Evolutionary conservation across 148 eudicot species (phyloP).

Genomic region (Cornus kousa): DNA sequence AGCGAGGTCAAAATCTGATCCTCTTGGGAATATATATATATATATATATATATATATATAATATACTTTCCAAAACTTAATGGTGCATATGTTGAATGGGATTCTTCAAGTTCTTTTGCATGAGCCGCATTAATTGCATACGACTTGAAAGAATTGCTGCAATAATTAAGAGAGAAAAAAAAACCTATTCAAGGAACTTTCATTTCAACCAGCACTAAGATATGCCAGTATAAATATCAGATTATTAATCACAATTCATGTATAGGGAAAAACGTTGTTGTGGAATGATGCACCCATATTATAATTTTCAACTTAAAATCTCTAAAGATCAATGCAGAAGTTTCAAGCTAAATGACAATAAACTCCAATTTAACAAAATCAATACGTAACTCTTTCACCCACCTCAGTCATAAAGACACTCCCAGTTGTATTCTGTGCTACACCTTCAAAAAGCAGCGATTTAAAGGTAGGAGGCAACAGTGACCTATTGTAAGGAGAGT

Average conservation of each 20-base stretch:
- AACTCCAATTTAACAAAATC: not conserved
- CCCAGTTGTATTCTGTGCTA: slow-evolving; percentile 78
- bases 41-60: no score
- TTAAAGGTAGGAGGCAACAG: slow-evolving; percentile 34
- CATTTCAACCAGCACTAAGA: not conserved
- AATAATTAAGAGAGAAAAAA: no score
- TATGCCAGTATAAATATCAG: not conserved
- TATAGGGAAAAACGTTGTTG: not conserved
- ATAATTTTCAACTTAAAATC: not conserved
- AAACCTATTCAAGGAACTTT: not conserved
- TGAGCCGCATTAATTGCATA: not conserved
- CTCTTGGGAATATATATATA: no score
- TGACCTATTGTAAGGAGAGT: slow-evolving; percentile 45
- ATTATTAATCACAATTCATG: no score
- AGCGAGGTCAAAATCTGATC: no score
- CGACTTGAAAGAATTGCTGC: not conserved
- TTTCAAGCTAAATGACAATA: not conserved
- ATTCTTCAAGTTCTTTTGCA: not conserved
- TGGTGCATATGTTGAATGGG: not conserved
- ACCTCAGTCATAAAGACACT: slow-evolving; percentile 76
- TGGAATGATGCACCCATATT: not conserved
- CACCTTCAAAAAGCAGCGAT: slow-evolving; percentile 61
- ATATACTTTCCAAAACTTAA: not conserved
- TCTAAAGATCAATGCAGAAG: not conserved
- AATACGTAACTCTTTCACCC: not conserved